phyloP scores from a whole-genome alignment of 1,284 basidiomycete species.

The Ustilago sp. region DNA sequence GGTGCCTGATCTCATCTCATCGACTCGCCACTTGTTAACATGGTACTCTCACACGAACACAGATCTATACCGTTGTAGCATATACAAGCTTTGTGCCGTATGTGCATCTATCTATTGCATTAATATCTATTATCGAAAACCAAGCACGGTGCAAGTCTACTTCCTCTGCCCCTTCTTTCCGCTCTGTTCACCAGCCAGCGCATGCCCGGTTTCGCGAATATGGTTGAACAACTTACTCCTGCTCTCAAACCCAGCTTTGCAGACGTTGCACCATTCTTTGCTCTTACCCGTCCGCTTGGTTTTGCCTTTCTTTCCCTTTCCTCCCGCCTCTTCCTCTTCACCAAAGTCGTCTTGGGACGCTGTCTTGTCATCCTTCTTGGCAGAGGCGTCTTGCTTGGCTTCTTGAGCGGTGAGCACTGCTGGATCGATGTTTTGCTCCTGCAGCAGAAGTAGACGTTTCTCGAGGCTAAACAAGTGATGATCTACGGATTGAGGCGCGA shows the following conservation, averaged over 20 bases:
- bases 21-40: neutral
- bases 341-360: constrained; percentile 4
- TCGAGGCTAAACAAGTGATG: constrained; percentile 82
- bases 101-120: constrained; percentile 5
- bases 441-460: constrained; percentile 68
- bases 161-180: constrained; percentile 28
- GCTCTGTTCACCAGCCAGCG: constrained; percentile 71
- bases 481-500: constrained; percentile 81
- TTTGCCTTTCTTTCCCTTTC: constrained; percentile 37
- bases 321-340: constrained; percentile 6
- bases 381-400: constrained; percentile 12
- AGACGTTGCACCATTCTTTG: constrained; percentile 78
- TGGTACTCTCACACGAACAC: neutral
- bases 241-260: constrained; percentile 76
- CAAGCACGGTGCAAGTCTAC: neutral
- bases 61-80: neutral
- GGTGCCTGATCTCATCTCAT: constrained; percentile 5
- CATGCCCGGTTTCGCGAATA: constrained; percentile 81
- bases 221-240: constrained; percentile 84
- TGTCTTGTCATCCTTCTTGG: constrained; percentile 5
- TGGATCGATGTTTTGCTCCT: constrained; percentile 32
- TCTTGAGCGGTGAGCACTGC: constrained; percentile 32
- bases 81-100: neutral
- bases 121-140: constrained; percentile 1
- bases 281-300: constrained; percentile 32